Conservation (phyloP, 768 basidiomycete species). For the Collybia sp. region DNA sequence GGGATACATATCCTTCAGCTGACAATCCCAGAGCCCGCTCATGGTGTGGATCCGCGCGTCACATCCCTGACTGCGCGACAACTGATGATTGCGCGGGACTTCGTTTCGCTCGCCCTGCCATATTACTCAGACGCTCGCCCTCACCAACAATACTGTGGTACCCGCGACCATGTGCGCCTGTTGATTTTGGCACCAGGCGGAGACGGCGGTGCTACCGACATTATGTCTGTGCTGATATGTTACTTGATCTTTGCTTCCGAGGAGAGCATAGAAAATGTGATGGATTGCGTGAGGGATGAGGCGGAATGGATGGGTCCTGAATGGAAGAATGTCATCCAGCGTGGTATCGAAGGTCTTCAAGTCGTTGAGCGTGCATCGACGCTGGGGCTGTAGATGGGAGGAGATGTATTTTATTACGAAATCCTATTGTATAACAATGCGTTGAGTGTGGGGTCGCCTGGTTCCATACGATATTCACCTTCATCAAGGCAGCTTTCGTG, state of each 20-base stretch:
- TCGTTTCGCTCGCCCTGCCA: conserved; percentile 35
- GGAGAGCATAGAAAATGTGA: conserved; percentile 11
- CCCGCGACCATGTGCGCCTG: conserved; percentile 12
- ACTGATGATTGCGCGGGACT: conserved; percentile 36
- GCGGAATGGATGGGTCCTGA: conserved; percentile 8
- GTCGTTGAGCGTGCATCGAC: conserved; percentile 12
- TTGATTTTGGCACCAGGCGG: conserved; percentile 16
- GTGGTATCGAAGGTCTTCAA: conserved; percentile 9
- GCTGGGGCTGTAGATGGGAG: neutral
- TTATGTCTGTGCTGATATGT: conserved; percentile 17
- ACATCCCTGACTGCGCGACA: conserved; percentile 24
- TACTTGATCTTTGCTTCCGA: conserved; percentile 20
- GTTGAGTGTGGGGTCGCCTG: too few species aligned
- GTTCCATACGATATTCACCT: too few species aligned
- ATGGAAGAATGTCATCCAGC: conserved; percentile 16
- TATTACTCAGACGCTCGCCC: conserved; percentile 17
- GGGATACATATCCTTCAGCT: conserved; percentile 12
- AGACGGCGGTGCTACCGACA: conserved; percentile 13
- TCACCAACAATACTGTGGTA: conserved; percentile 2
- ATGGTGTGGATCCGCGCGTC: conserved; percentile 5
- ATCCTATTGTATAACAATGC: too few species aligned
- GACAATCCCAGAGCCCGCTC: conserved; percentile 4
- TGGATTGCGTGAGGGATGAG: conserved; percentile 16
- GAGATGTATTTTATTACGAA: neutral
- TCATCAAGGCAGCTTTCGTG: too few species aligned